Base-by-base conservation (phyloP, 2,329 filamentous ascomycete species). In the Colletotrichum sp. region DNA sequence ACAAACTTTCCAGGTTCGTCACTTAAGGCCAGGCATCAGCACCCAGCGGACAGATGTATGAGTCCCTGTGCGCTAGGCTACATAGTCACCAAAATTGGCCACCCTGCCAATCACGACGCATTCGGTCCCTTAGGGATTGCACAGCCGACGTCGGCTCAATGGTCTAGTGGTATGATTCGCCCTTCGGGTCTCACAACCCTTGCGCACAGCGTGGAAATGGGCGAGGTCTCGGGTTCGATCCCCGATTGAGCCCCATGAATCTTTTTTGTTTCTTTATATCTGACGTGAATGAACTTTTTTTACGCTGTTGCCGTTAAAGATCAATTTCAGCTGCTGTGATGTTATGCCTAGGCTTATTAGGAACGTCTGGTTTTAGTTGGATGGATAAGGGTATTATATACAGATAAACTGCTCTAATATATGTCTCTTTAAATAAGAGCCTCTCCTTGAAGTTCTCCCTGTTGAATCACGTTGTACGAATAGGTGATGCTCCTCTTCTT, bases 111-210 rank as follows among this genome's bases (percentile, higher is more conserved):
- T 52, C 60, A 65, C 60, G 9, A 6, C n/a, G 66, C 60, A 75
- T 75, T 75, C 59, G 60, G 69, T 65, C 34, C 28, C 72, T 0
- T 15, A 75, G 67, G 49, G 49, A 24, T n/a, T 59, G 34, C 5
- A 0, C 5, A 60, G 32, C 34, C 52, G 32, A 26, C n/a, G 16
- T 30, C 34, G 72, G 72, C 72, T 64, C 72, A 75, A 75, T 75
- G 72, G 72, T 75, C 72, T 75, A 75, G 72, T 71, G 72, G 72
- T 75, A 75, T 75, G 72, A 75, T 75, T 75, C 72, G 72, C 72
- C 72, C 72, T 75, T 75, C 72, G 72, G 72, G 72, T 75, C 49
- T 16, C 1, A 7, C 49, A 52, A 60, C 28, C 72, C 72, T 71
- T 65, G 26, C 60, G 72, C 68, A 7, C 3, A 75, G 72, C 72